A percentile compares a stretch with the other conserved stretches of the same genome.
Conservation (phyloP, 345 rosid genomes). For the Hirschfeldia incana region DNA sequence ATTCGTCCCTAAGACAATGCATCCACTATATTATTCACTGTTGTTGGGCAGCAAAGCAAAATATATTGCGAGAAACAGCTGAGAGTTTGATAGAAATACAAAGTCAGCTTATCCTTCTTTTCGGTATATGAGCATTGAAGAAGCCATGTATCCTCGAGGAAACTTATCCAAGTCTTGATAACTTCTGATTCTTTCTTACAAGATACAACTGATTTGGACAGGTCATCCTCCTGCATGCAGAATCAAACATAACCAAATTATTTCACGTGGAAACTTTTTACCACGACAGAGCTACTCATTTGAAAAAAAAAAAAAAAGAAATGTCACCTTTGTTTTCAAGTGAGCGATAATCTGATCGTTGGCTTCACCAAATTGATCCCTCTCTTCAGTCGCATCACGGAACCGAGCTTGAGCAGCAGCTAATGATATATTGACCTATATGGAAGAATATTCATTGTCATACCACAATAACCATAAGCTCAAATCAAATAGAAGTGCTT, state of each 20-base stretch:
- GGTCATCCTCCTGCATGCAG: conserved; percentile 76
- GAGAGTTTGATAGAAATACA: conserved; percentile 51
- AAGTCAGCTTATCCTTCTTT: conserved; percentile 69
- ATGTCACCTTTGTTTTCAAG: conserved; percentile 67
- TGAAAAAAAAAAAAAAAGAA: not conserved
- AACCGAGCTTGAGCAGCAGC: conserved; percentile 89
- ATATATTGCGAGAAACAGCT: conserved; percentile 18
- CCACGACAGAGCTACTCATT: conserved; percentile 2
- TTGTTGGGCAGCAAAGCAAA: not conserved
- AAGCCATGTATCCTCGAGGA: conserved; percentile 92
- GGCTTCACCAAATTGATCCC: conserved; percentile 94
- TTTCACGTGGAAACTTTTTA: conserved; percentile 4
- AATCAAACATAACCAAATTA: conserved; percentile 26
- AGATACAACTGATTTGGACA: conserved; percentile 71
- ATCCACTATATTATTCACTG: conserved; percentile 13
- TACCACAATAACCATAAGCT: not conserved
- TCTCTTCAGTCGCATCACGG: conserved; percentile 77
- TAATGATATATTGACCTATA: conserved; percentile 80
- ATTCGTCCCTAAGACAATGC: conserved; percentile 58
- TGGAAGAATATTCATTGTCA: conserved; percentile 25
- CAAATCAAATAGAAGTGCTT: not conserved
- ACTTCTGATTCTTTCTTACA: conserved; percentile 78
- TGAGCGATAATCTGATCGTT: conserved; percentile 82
- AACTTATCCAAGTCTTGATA: conserved; percentile 84
- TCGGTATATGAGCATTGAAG: conserved; percentile 67